Evolutionary conservation across 257 asterid genomes (phyloP).

Genomic region (Dorcoceras hygrometricum): DNA sequence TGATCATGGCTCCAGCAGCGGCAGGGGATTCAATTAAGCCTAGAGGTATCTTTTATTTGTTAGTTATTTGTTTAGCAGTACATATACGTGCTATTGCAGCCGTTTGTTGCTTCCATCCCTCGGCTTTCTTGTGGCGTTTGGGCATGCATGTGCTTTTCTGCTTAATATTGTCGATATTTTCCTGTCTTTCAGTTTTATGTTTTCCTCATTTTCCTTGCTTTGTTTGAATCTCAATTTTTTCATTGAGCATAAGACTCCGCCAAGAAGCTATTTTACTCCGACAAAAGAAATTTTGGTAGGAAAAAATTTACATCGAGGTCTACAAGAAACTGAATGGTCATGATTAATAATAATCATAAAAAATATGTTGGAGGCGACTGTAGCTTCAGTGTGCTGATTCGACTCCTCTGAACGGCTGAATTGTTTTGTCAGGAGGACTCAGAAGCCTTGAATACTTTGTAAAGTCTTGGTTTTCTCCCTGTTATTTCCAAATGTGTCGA

Average conservation of each 20-base stretch:
- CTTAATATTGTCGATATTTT: background rate
- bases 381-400: background rate
- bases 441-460: background rate
- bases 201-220: background rate
- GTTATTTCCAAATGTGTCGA: background rate
- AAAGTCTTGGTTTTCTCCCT: background rate
- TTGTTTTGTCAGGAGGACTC: background rate
- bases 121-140: background rate
- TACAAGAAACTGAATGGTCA: background rate
- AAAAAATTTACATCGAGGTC: background rate
- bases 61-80: background rate
- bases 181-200: background rate
- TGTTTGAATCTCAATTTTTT: no score
- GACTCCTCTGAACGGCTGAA: background rate
- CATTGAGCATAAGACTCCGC: background rate
- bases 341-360: background rate
- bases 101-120: background rate
- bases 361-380: background rate
- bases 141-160: background rate
- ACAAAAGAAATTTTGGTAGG: background rate
- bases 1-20: conserved; percentile 26
- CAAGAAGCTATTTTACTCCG: background rate
- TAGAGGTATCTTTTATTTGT: conserved; percentile 13
- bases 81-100: background rate
- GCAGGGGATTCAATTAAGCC: conserved; percentile 30